Base-by-base conservation (phyloP, 1,284 basidiomycete species). In the Anthracocystis setariae region DNA sequence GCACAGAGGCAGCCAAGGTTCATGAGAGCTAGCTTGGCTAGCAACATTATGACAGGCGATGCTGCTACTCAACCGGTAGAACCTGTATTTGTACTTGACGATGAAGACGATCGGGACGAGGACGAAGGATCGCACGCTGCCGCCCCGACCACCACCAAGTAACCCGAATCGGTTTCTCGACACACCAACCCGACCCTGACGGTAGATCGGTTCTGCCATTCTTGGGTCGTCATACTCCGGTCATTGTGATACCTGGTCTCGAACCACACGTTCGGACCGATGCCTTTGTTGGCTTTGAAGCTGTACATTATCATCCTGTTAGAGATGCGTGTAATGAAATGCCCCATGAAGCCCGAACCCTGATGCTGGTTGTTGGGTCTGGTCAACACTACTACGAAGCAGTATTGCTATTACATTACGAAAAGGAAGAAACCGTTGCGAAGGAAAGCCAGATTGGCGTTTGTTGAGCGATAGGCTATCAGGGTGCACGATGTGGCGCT, bases 81-180 rank as follows among this genome's bases (percentile, higher is more conserved):
- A 10, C 56, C 66, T 15, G 70, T 69, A 3, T 73, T 75, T 46
- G 69, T 75, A 12, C 55, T 73, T 9, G 63, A 67, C 5, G 73
- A 76, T 21, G 65, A 73, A 7, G 66, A 54, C 2, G 63, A 69
- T 1, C 53, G 54, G 13, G 66, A 63, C 0, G 27, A 40, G 13
- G 43, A 50, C 18, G 63, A 75, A 33, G 32, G 17, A 9, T 17
- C 39, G 12, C 12, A 12, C n/a, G 15, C 38, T 32, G 25, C 25
- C 24, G 3, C 47, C 2, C 40, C 21, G 17, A 23, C 12, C 21
- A 42, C 12, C 17, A 15, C 12, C 3, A 3, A 23, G 18, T 13
- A 23, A 42, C 20, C 21, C 9, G 17, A 42, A 12, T 23, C 40
- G 9, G 37, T 3, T 21, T 24, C 15, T 12, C 7, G 37, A 29